Percentiles rank a stretch among this genome's conserved stretches.
Evolutionary conservation across 2,329 filamentous ascomycete genomes (phyloP).

Genomic region (Colletotrichum melonis): DNA sequence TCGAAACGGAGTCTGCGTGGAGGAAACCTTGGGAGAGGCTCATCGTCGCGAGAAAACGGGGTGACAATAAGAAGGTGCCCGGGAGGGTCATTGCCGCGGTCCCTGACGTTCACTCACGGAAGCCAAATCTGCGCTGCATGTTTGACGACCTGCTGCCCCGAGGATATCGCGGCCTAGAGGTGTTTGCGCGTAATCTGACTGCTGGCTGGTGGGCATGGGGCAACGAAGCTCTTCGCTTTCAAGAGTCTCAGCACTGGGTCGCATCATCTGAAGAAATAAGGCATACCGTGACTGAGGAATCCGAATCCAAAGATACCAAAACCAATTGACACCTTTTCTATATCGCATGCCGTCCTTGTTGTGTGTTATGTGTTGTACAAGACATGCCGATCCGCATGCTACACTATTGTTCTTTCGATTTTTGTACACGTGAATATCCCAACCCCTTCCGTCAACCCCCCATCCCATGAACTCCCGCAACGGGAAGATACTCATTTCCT

Average conservation of each 20-base stretch:
- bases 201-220: slow-evolving; percentile 85
- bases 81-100: slow-evolving; percentile 74
- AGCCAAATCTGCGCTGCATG: slow-evolving; percentile 75
- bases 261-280: background rate
- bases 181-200: slow-evolving; percentile 81
- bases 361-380: slow-evolving; percentile 35
- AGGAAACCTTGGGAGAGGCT: slow-evolving; percentile 83
- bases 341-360: slow-evolving; percentile 38
- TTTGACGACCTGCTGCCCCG: slow-evolving; percentile 66
- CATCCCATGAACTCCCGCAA: background rate
- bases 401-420: slow-evolving; percentile 6
- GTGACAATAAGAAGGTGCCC: slow-evolving; percentile 42
- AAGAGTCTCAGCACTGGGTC: slow-evolving; percentile 66
- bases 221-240: slow-evolving; percentile 78
- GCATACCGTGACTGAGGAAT: background rate
- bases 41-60: slow-evolving; percentile 66
- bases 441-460: background rate
- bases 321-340: slow-evolving; percentile 27
- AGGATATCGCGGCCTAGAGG: slow-evolving; percentile 72
- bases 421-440: slow-evolving; percentile 22
- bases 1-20: slow-evolving; percentile 69
- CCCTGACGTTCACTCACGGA: slow-evolving; percentile 82
- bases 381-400: slow-evolving; percentile 28
- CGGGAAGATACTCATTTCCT: too few species aligned
- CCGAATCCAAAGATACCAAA: slow-evolving; percentile 15